Base-by-base conservation (phyloP, 768 basidiomycete species). In the Auricularia cornea region DNA sequence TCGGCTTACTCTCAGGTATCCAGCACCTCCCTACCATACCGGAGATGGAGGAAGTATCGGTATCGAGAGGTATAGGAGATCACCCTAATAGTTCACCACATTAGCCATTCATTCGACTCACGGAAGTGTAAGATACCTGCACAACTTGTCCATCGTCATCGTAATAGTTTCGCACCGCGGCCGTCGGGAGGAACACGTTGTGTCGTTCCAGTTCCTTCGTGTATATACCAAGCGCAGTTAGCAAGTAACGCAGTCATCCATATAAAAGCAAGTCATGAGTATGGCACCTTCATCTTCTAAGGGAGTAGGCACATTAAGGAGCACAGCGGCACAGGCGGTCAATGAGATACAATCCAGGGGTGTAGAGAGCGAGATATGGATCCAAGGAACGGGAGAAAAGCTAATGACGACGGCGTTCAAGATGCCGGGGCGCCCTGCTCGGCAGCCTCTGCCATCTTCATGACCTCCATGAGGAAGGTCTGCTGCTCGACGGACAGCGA, bases 401-500 rank as follows among this genome's bases (percentile, higher is more conserved):
- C n/a, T 52, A 23, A 28, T 11, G 14, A 8, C 23, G 30, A 26
- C 20, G 32, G 26, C 59, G 59, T 26, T 44, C 40, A 60, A 35
- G 33, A 28, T 18, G 63, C 30, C 6, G 60, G 30, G 3, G 30
- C 65, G 14, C 61, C 65, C 56, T 64, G 64, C 30, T 68, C 65
- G 64, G 77, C 35, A 8, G 35, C 71, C 67, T 88, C 87, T 31
- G 89, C 89, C 70, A 82, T 78, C 60, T 81, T 79, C 89, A 92
- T 90, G 64, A 92, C 83, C 70, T 94, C 91, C 89, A 92, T 92
- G 63, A 93, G 80, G 61, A 86, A 70, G 1, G 89, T 88, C 72
- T 91, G 90, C 68, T 89, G 87, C 28, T 93, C 91, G 51, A 89
- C 79, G 62, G 78, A 80, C 66, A 94, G 80, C 29, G 77, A 77